phyloP scores from a whole-genome alignment of 768 basidiomycete genomes.

The Xanthoconium purpureum region DNA sequence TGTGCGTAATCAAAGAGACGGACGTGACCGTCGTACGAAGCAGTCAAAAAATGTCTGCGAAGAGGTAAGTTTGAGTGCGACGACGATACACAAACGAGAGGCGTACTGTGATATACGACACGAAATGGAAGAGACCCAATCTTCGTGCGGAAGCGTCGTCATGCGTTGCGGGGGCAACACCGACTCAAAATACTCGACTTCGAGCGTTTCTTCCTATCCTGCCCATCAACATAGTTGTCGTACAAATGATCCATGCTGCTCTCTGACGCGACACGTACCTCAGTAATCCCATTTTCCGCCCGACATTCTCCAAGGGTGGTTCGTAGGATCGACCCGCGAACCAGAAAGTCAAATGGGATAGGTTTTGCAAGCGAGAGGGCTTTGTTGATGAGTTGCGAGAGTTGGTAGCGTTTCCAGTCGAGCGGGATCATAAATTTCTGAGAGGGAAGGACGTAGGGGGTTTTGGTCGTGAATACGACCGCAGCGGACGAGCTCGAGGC shows the following conservation, averaged over 20 bases:
- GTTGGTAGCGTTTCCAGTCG: conserved; percentile 90
- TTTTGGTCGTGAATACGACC: conserved; percentile 19
- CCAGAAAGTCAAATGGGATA: conserved; percentile 90
- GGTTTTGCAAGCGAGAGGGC: conserved; percentile 71
- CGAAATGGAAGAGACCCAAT: conserved; percentile 68
- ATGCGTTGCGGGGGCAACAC: conserved; percentile 83
- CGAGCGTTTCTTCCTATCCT: conserved; percentile 79
- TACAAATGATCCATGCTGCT: background rate
- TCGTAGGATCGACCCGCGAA: conserved; percentile 77
- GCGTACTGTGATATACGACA: conserved; percentile 18
- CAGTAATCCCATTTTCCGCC: conserved; percentile 61
- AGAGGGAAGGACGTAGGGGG: conserved; percentile 37
- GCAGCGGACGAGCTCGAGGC: conserved; percentile 13
- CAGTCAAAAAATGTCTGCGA: conserved; percentile 65
- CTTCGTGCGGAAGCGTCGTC: conserved; percentile 78
- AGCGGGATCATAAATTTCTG: conserved; percentile 93
- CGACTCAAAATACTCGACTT: conserved; percentile 90
- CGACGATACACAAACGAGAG: background rate
- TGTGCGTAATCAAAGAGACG: conserved; percentile 73
- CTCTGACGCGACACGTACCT: conserved; percentile 39
- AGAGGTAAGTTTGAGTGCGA: background rate
- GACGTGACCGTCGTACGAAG: conserved; percentile 77
- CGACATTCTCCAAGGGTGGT: conserved; percentile 74
- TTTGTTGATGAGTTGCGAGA: conserved; percentile 96
- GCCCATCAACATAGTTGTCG: conserved; percentile 9